Evolutionary conservation across 306 rosid genomes (phyloP).

Genomic region (Phaseolus lunatus): DNA sequence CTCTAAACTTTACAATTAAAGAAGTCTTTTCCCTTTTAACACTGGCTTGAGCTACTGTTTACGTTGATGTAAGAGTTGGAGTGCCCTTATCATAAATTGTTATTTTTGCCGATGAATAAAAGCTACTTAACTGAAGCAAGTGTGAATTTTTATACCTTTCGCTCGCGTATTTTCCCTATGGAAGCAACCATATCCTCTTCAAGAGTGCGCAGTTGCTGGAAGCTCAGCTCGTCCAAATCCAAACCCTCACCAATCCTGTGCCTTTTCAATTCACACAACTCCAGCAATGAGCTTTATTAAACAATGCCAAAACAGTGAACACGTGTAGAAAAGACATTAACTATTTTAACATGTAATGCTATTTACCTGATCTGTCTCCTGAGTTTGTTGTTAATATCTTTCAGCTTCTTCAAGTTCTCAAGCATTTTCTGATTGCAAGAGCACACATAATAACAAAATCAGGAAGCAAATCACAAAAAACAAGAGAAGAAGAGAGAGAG

Average conservation of each 20-base stretch:
- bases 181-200: constrained; percentile 61
- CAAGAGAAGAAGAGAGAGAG: not conserved
- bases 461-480: not conserved
- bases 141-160: constrained; percentile 57
- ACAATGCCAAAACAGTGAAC: not conserved
- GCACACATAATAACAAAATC: constrained; percentile 6
- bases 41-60: not conserved
- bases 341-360: not conserved
- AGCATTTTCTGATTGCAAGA: constrained; percentile 65
- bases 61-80: not conserved
- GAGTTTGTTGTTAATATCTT: constrained; percentile 67
- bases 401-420: constrained; percentile 61
- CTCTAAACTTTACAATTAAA: not conserved
- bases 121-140: not conserved
- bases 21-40: not conserved
- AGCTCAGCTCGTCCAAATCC: constrained; percentile 59
- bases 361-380: constrained; percentile 78
- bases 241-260: constrained; percentile 77
- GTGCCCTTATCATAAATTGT: not conserved
- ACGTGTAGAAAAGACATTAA: not conserved
- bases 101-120: not conserved
- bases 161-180: constrained; percentile 56
- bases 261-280: constrained; percentile 51
- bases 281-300: constrained; percentile 14
- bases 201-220: constrained; percentile 61